Conservation (phyloP, 2,329 filamentous ascomycete genomes). For the Cryphonectria naterciae region DNA sequence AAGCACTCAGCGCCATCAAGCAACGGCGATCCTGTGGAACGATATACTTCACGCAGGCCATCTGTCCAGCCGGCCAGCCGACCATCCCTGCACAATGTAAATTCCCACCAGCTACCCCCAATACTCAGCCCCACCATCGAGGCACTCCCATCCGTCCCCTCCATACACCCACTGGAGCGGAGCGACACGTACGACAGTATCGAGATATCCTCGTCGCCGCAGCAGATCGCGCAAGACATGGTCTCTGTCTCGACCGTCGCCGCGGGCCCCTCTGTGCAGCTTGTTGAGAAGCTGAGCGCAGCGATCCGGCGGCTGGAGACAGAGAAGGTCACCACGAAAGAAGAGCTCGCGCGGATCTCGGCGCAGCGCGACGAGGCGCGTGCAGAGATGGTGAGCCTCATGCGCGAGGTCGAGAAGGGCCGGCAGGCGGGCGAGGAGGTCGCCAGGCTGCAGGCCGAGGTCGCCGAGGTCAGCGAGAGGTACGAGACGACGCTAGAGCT, state of each 20-base stretch:
- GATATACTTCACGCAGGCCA: slow-evolving; percentile 49
- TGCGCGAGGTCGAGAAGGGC: slow-evolving; percentile 82
- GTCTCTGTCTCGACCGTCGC: slow-evolving; percentile 87
- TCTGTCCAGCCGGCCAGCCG: slow-evolving; percentile 53
- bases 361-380: slow-evolving; percentile 90
- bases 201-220: slow-evolving; percentile 63
- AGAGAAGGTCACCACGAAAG: slow-evolving; percentile 85
- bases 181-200: slow-evolving; percentile 57
- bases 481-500: slow-evolving; percentile 93
- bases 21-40: slow-evolving; percentile 49
- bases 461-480: slow-evolving; percentile 71
- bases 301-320: slow-evolving; percentile 88
- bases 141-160: slow-evolving; percentile 45
- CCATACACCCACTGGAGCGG: slow-evolving; percentile 49
- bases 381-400: slow-evolving; percentile 86
- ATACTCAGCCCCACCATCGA: slow-evolving; percentile 56
- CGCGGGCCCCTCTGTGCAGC: slow-evolving; percentile 88
- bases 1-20: slow-evolving; percentile 57
- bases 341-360: slow-evolving; percentile 80
- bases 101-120: slow-evolving; percentile 41
- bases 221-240: slow-evolving; percentile 78
- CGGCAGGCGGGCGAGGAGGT: slow-evolving; percentile 63
- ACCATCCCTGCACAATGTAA: slow-evolving; percentile 45
- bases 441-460: slow-evolving; percentile 66
- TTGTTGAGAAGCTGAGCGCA: slow-evolving; percentile 95